phyloP scores from a whole-genome alignment of 2,329 filamentous ascomycete genomes.

The Trematosphaeria pertusa region DNA sequence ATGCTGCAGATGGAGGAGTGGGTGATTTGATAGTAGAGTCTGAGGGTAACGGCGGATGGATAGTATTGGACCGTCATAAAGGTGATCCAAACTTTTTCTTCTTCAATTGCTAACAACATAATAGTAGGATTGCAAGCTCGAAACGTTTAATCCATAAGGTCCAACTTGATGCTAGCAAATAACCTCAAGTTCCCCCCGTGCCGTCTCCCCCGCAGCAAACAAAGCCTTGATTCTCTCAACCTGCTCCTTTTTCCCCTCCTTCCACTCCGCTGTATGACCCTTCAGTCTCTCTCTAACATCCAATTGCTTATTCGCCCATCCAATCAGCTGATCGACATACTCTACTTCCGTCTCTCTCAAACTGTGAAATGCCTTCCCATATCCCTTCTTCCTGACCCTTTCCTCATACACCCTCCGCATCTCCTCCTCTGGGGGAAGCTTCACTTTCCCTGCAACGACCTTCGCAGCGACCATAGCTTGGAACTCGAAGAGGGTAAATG shows the following conservation, averaged over 20 bases:
- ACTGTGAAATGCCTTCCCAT: slow-evolving; percentile 55
- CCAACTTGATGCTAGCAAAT: too few relatives aligned
- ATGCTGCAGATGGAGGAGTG: too few relatives aligned
- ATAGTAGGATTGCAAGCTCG: too few relatives aligned
- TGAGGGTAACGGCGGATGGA: too few relatives aligned
- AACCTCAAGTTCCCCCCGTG: slow-evolving; percentile 3
- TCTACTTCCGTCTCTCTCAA: slow-evolving; percentile 48
- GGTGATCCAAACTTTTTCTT: too few relatives aligned
- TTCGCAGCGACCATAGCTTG: slow-evolving; percentile 69
- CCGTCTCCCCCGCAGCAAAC: slow-evolving; percentile 15
- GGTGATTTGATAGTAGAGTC: too few relatives aligned
- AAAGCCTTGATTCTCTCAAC: slow-evolving; percentile 42
- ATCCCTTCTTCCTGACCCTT: slow-evolving; percentile 47
- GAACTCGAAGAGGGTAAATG: slow-evolving; percentile 74
- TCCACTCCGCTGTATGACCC: slow-evolving; percentile 48
- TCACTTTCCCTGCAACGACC: slow-evolving; percentile 60
- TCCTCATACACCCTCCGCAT: slow-evolving; percentile 54
- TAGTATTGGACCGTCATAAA: too few relatives aligned
- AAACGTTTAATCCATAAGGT: too few relatives aligned
- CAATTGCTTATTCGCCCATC: slow-evolving; percentile 47
- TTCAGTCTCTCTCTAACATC: slow-evolving; percentile 21
- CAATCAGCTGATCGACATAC: slow-evolving; percentile 50
- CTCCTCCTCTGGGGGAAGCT: slow-evolving; percentile 53
- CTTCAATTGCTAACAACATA: too few relatives aligned
- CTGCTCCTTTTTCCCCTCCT: slow-evolving; percentile 42